phyloP scores from a whole-genome alignment of 2,329 filamentous ascomycete genomes.

The Clonostachys byssicola region DNA sequence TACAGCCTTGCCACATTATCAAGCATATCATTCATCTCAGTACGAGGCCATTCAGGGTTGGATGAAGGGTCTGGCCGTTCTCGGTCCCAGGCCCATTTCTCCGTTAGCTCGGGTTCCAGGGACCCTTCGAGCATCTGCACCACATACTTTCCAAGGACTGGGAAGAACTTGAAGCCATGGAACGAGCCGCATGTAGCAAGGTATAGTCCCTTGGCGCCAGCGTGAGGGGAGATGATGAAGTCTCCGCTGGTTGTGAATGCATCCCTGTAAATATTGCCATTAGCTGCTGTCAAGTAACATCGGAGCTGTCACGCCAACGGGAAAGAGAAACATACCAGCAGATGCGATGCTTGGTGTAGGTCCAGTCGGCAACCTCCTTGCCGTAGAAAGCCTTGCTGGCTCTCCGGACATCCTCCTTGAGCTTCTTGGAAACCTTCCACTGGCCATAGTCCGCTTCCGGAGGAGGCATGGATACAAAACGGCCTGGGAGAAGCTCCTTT shows the following conservation, averaged over 20 bases:
- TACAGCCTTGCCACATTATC: constrained; percentile 22
- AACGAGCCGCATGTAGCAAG: constrained; percentile 63
- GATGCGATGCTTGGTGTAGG: constrained; percentile 58
- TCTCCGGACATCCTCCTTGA: constrained; percentile 56
- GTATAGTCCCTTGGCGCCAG: constrained; percentile 47
- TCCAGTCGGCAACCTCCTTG: constrained; percentile 47
- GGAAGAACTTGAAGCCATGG: constrained; percentile 66
- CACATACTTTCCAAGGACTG: constrained; percentile 59
- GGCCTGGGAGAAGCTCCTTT: constrained; percentile 45
- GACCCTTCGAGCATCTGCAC: constrained; percentile 46
- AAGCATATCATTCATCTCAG: constrained; percentile 50
- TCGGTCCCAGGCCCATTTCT: constrained; percentile 56
- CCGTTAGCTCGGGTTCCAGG: constrained; percentile 33
- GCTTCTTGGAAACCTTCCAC: constrained; percentile 51
- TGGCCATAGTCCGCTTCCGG: constrained; percentile 52
- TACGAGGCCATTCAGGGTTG: constrained; percentile 52
- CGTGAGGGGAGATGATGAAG: constrained; percentile 58
- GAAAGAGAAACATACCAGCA: constrained; percentile 51
- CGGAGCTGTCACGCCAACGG: neutral
- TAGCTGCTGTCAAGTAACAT: neutral
- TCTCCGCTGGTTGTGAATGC: constrained; percentile 58
- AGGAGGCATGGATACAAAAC: constrained; percentile 53
- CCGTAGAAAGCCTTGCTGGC: constrained; percentile 57
- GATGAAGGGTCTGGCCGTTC: constrained; percentile 46
- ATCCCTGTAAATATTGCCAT: constrained; percentile 43